Evolutionary conservation across 2,329 filamentous ascomycete species (phyloP).

Genomic region (Emergomyces orientalis): DNA sequence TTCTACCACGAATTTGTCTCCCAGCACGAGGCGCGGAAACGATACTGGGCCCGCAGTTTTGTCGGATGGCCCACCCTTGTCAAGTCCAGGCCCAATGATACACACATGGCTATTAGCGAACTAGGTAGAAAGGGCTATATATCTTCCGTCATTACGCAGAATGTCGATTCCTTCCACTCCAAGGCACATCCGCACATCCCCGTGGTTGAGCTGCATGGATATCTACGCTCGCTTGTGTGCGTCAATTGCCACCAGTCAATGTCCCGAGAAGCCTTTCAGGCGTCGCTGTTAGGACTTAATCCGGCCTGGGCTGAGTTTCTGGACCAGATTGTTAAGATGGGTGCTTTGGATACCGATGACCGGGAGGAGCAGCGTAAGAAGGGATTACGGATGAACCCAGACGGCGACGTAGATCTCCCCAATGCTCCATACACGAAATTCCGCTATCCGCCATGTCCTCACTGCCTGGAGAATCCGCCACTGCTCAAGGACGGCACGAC

Average conservation of each 20-base stretch:
- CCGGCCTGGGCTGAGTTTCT: conserved; percentile 77
- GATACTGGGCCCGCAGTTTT: conserved; percentile 94
- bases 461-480: conserved; percentile 60
- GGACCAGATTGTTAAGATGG: conserved; percentile 58
- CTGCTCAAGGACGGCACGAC: conserved; percentile 45
- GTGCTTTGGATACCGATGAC: conserved; percentile 69
- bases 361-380: conserved; percentile 56
- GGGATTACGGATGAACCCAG: conserved; percentile 78
- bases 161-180: conserved; percentile 90
- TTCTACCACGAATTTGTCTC: conserved; percentile 84
- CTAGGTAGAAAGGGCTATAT: conserved; percentile 65
- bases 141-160: conserved; percentile 77
- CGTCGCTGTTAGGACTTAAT: conserved; percentile 66
- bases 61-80: conserved; percentile 80
- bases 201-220: conserved; percentile 84
- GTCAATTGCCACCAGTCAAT: conserved; percentile 65
- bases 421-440: conserved; percentile 82
- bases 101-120: conserved; percentile 66
- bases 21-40: conserved; percentile 73
- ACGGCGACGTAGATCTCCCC: conserved; percentile 87
- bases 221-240: conserved; percentile 72
- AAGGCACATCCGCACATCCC: conserved; percentile 62
- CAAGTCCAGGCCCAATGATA: conserved; percentile 67
- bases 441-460: conserved; percentile 80
- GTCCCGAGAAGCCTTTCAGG: conserved; percentile 64